Base-by-base conservation (phyloP, 108 stramenopile genomes). In the Cyclotella sp. region DNA sequence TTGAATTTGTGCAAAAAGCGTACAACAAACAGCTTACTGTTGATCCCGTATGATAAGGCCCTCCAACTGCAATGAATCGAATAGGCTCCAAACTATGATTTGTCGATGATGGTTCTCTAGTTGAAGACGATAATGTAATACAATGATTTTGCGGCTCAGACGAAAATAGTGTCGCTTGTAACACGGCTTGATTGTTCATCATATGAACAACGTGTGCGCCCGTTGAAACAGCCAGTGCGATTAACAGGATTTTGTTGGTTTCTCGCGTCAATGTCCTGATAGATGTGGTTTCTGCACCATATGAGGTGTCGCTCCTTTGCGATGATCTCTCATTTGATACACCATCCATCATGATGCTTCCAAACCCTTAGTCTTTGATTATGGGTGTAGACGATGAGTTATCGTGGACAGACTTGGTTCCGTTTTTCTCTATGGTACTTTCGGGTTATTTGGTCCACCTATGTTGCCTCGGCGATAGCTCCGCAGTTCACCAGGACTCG, bases 51-150 rank as follows among this genome's bases (percentile, higher is more conserved):
- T 75, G 63, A 65, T 75, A 65, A 0, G 62, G 51, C 16, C 74
- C 74, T 13, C 40, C 63, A 11, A 75, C 74, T 9, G 74, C 54
- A 57, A 75, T 75, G 52, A 65, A 75, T 27, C 74, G 42, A 30
- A 75, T 64, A 0, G 74, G 74, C 46, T 73, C 72, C 11, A 52
- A n/a, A 52, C 0, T 62, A 4, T 62, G 34, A 18, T 40, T 30
- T 40, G n/a, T 15, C 3, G 3, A 40, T 39, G 39, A 19, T 40
- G 60, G 60, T 40, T 39, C 39, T 41, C 60, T 30, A 16, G 11
- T 39, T 40, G 39, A 62, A 34, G 60, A 62, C 13, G 29, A 10
- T 39, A 30, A 19, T 41, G 60, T 40, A 39, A n/a, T 18, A 55
- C 24, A 21, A 26, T 9, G 3, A 55, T 49, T n/a, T 49, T 49